Evolutionary conservation across 306 rosid species (phyloP), one percentile per base, ranked within the genome.

Genomic region (Prunus campanulata): DNA sequence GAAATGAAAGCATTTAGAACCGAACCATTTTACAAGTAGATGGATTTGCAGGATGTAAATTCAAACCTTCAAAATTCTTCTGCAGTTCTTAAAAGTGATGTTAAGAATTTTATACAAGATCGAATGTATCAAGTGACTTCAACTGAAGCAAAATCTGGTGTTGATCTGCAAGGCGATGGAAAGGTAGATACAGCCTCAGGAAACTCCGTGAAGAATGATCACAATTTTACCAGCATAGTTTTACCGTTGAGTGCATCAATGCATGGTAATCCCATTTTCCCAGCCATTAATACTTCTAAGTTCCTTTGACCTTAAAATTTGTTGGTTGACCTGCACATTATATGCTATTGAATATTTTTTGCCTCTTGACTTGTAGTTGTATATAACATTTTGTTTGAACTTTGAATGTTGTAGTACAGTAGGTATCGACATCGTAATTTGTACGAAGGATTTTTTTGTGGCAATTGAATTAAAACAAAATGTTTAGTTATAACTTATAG

Each of bases 11-110:
- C 49, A 61, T 67, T 24, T 54, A 42, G 74, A 70, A 49, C 67
- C 22, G 15, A 42, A n/a, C 71, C 4, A 20, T 83, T 83, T 68
- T 66, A 42, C 65, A 39, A 68, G 77, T 81, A 81, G 80, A 70
- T 72, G 79, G 63, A 78, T 70, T 66, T 81, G 80, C 79, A 86
- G 90, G 89, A 83, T 72, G 72, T 79, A 49, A 76, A 75, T 82
- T 80, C 81, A 77, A 78, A 51, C 52, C 51, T 76, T 25, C 27
- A 68, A 83, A 79, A 79, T 72, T 68, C 79, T 30, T 75, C 82
- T 56, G 70, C 83, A 42, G 82, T 74, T 87, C 78, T 71, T 12
- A 75, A 68, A 54, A 83, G 74, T 67, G 85, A 81, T 74, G 85
- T 51, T 49, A 81, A 72, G 67, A 91, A 75, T 79, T 62, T 25